A percentile compares a stretch with the other conserved stretches of the same genome.
Evolutionary conservation across 768 basidiomycete genomes (phyloP).

Genomic region (Amylocystis lapponica): DNA sequence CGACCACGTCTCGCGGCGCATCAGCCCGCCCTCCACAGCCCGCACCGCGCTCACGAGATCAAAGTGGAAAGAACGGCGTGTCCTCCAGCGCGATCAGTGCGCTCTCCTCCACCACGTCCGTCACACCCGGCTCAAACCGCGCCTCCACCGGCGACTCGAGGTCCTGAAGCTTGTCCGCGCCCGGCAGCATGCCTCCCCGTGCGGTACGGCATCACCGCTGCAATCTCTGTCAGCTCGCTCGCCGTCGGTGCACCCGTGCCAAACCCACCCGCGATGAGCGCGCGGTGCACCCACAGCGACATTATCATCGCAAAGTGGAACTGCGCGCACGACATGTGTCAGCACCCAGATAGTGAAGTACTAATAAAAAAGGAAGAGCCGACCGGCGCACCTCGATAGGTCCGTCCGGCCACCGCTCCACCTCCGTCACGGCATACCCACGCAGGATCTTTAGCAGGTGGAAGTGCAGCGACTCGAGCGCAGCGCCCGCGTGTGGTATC

Average conservation of each 20-base stretch:
- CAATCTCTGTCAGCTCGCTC: slow-evolving; percentile 54
- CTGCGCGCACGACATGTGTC: too few species aligned
- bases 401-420: slow-evolving; percentile 83
- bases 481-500: too few species aligned
- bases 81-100: slow-evolving; percentile 38
- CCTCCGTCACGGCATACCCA: slow-evolving; percentile 75
- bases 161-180: slow-evolving; percentile 3
- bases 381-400: slow-evolving; percentile 54
- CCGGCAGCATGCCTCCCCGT: slow-evolving; percentile 29
- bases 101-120: slow-evolving; percentile 1
- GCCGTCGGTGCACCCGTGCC: slow-evolving; percentile 54
- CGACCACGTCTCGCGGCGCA: slow-evolving; percentile 1
- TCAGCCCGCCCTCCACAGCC: slow-evolving; percentile 47
- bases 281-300: slow-evolving; percentile 90
- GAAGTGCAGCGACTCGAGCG: too few species aligned
- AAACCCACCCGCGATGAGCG: slow-evolving; percentile 85
- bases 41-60: slow-evolving; percentile 69
- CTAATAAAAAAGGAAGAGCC: too few species aligned
- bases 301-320: slow-evolving; percentile 94
- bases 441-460: too few species aligned
- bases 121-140: slow-evolving; percentile 3
- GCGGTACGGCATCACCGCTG: slow-evolving; percentile 62
- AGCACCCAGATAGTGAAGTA: background rate
- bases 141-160: slow-evolving; percentile 5
- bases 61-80: slow-evolving; percentile 89